Conservation (phyloP, 108 stramenopile genomes). For the Pelagomonas calceolata region DNA sequence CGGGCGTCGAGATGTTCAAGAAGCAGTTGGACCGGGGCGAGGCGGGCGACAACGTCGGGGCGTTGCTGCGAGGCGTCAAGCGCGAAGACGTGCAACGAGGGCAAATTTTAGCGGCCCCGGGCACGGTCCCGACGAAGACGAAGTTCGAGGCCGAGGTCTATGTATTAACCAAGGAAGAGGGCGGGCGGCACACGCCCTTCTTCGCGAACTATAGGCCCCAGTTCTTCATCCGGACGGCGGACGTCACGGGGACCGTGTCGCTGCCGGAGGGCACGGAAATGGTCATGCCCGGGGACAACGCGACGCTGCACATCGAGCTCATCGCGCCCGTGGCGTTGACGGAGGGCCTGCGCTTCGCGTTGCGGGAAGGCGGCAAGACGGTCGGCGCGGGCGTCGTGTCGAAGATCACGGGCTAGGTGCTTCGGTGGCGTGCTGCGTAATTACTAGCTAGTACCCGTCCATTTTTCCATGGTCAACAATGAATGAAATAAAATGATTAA, state of each 20-base stretch:
- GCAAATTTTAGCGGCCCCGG: conserved; percentile 82
- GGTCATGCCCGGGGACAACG: conserved; percentile 99
- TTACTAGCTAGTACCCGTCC: no score
- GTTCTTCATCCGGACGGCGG: conserved; percentile 98
- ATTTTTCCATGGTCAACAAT: no score
- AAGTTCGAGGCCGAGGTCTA: conserved; percentile 97
- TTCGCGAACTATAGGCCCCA: conserved; percentile 96
- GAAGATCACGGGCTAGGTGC: conserved; percentile 54
- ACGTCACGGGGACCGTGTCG: conserved; percentile 81
- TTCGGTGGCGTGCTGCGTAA: no score
- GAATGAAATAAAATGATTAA: no score
- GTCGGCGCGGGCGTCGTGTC: conserved; percentile 95
- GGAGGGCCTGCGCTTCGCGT: conserved; percentile 89
- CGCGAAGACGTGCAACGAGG: conserved; percentile 91
- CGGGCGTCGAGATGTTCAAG: conserved; percentile 99
- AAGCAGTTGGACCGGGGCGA: conserved; percentile 85
- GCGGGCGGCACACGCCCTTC: conserved; percentile 98
- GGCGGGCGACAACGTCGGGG: conserved; percentile 98
- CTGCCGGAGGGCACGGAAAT: conserved; percentile 87
- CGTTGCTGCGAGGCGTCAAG: conserved; percentile 86
- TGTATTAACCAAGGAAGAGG: conserved; percentile 89
- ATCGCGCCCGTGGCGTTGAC: conserved; percentile 80
- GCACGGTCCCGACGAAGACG: conserved; percentile 54
- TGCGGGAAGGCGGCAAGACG: conserved; percentile 96
- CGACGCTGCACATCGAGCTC: conserved; percentile 80